A percentile compares a stretch with the other conserved stretches of the same genome.
Conservation (phyloP, 2,329 filamentous ascomycete species). For the Aspergillus pseudoviridinutans region DNA sequence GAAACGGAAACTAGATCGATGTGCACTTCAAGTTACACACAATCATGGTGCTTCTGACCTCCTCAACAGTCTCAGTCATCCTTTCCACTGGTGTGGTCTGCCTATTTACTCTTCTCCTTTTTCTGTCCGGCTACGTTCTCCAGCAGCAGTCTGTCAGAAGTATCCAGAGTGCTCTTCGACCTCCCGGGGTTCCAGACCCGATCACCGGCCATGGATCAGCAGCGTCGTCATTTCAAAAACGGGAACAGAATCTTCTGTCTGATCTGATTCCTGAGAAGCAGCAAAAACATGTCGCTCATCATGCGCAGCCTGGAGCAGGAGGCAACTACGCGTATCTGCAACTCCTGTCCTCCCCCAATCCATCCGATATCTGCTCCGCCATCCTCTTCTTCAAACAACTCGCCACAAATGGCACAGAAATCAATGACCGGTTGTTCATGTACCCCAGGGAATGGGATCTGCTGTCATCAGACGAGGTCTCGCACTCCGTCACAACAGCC, state of each 20-base stretch:
- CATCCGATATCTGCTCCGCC: slow-evolving; percentile 43
- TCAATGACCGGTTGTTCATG: slow-evolving; percentile 43
- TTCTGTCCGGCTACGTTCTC: slow-evolving; percentile 80
- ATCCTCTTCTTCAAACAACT: slow-evolving; percentile 43
- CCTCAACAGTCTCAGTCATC: slow-evolving; percentile 42
- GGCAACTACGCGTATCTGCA: slow-evolving; percentile 43
- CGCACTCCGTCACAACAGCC: slow-evolving; percentile 27
- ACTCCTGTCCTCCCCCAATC: slow-evolving; percentile 39
- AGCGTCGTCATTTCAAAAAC: slow-evolving; percentile 21
- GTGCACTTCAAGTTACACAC: slow-evolving; percentile 1
- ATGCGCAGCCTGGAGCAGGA: not conserved
- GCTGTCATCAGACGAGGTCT: slow-evolving; percentile 19
- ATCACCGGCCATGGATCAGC: slow-evolving; percentile 8
- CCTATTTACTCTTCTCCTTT: slow-evolving; percentile 75
- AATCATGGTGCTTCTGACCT: slow-evolving; percentile 44
- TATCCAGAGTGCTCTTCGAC: slow-evolving; percentile 65
- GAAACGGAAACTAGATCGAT: not conserved
- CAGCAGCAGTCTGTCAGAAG: slow-evolving; percentile 81
- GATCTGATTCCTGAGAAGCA: slow-evolving; percentile 4
- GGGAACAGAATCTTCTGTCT: slow-evolving; percentile 15
- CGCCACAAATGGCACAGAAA: slow-evolving; percentile 27
- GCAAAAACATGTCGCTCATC: not conserved
- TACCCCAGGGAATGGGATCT: slow-evolving; percentile 45
- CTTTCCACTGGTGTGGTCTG: slow-evolving; percentile 54
- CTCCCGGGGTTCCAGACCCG: slow-evolving; percentile 15